Evolutionary conservation across 768 basidiomycete genomes (phyloP).

Genomic region (Russula dissimulans): DNA sequence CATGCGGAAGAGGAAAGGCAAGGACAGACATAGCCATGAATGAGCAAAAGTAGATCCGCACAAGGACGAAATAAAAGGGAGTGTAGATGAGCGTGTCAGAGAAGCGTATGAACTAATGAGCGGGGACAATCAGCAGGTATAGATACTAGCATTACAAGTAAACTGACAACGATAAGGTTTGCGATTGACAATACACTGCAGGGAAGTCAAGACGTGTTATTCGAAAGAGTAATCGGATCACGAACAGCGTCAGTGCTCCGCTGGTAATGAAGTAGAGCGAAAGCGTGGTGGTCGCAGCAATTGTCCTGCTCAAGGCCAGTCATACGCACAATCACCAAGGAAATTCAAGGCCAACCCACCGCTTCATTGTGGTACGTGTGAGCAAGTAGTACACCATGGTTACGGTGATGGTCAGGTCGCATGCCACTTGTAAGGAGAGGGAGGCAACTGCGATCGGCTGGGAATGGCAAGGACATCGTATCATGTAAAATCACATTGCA

Average conservation of each 20-base stretch:
- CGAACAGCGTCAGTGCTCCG: constrained; percentile 1
- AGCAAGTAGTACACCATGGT: too few species aligned
- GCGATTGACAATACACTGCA: background rate
- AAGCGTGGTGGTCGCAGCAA: background rate
- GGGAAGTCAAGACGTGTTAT: background rate
- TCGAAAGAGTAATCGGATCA: background rate
- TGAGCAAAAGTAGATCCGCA: background rate
- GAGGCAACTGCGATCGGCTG: too few species aligned
- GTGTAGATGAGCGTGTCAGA: background rate
- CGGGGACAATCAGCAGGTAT: background rate
- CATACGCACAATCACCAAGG: too few species aligned
- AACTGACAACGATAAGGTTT: background rate
- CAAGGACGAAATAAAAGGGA: background rate
- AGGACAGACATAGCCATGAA: background rate
- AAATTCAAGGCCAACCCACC: too few species aligned
- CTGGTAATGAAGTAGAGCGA: background rate
- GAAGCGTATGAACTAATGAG: background rate
- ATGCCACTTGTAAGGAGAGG: too few species aligned
- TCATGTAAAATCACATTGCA: too few species aligned
- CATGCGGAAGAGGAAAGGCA: background rate
- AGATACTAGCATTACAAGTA: background rate
- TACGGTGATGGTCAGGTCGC: too few species aligned
- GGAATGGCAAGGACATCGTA: too few species aligned
- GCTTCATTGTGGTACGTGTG: too few species aligned
- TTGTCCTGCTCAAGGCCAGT: background rate